These are phyloP conservation scores for Lactifluus subvellereus DNA, from an alignment of 768 basidiomycete species.

Conservation along the genomic window DNA sequence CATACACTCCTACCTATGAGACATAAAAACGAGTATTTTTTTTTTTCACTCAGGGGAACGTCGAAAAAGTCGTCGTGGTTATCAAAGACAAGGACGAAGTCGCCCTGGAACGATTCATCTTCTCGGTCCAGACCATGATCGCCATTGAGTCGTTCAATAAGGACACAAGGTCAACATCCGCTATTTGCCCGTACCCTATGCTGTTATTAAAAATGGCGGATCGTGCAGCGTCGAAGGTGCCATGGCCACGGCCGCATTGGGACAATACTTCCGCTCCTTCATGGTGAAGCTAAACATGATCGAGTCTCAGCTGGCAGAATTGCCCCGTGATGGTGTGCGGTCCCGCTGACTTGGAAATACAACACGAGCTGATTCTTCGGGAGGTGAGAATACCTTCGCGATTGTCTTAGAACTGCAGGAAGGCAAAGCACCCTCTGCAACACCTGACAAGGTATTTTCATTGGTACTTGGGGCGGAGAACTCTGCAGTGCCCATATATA, in stretches of 20 bases:
- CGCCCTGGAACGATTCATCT: slow-evolving; percentile 85
- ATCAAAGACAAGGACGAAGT: slow-evolving; percentile 78
- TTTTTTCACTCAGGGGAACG: slow-evolving; percentile 50
- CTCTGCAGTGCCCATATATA: slow-evolving; percentile 1
- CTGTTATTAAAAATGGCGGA: neutral
- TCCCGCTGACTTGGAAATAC: neutral
- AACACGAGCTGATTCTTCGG: neutral
- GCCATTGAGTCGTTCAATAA: slow-evolving; percentile 63
- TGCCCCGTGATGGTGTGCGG: slow-evolving; percentile 47
- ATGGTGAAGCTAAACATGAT: slow-evolving; percentile 75
- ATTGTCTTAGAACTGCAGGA: slow-evolving; percentile 79
- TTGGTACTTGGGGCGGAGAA: slow-evolving; percentile 15
- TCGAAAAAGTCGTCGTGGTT: slow-evolving; percentile 76
- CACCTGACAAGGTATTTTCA: slow-evolving; percentile 39
- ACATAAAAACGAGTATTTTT: neutral
- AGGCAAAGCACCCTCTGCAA: slow-evolving; percentile 48
- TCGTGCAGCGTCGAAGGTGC: slow-evolving; percentile 59
- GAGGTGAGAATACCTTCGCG: slow-evolving; percentile 73
- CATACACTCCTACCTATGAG: neutral
- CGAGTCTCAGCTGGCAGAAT: slow-evolving; percentile 60
- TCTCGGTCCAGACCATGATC: slow-evolving; percentile 80
- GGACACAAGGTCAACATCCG: slow-evolving; percentile 52
- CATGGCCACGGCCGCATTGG: slow-evolving; percentile 56
- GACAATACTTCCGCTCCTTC: slow-evolving; percentile 77
- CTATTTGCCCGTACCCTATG: neutral